These are phyloP conservation scores for Porodaedalea pini DNA, from an alignment of 1,284 basidiomycete species.

Conservation along the genomic window DNA sequence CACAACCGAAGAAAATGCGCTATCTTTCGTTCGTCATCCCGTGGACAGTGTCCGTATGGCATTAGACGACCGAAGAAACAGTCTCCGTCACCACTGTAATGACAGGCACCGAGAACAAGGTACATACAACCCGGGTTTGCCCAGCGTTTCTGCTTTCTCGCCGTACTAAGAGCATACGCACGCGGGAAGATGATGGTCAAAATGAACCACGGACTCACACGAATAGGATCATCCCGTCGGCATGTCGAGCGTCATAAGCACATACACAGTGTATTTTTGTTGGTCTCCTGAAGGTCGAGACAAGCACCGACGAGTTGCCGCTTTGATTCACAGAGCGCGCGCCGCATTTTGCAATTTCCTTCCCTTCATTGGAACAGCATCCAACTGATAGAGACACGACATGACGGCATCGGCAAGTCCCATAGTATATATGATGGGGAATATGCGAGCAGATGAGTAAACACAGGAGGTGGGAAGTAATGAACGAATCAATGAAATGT, in stretches of 20 bases:
- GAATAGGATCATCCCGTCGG: neutral
- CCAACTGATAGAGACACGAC: too few species aligned
- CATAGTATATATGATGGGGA: neutral
- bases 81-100: neutral
- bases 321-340: neutral
- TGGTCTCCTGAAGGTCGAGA: neutral
- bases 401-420: neutral
- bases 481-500: neutral
- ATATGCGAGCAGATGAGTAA: neutral
- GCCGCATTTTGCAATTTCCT: too few species aligned
- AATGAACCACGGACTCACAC: constrained; percentile 1
- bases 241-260: neutral
- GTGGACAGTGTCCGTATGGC: neutral
- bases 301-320: constrained; percentile 9
- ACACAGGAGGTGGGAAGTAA: neutral
- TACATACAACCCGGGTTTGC: neutral
- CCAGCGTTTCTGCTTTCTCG: too few species aligned
- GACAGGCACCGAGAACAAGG: constrained; percentile 8
- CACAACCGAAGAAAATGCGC: neutral
- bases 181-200: too few species aligned
- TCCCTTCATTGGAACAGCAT: too few species aligned
- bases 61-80: neutral
- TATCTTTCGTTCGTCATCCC: neutral
- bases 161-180: too few species aligned
- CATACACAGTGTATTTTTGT: neutral